These are phyloP conservation scores for Trichoderma erinaceum DNA, from an alignment of 495 filamentous ascomycete species.

Conservation along the genomic window DNA sequence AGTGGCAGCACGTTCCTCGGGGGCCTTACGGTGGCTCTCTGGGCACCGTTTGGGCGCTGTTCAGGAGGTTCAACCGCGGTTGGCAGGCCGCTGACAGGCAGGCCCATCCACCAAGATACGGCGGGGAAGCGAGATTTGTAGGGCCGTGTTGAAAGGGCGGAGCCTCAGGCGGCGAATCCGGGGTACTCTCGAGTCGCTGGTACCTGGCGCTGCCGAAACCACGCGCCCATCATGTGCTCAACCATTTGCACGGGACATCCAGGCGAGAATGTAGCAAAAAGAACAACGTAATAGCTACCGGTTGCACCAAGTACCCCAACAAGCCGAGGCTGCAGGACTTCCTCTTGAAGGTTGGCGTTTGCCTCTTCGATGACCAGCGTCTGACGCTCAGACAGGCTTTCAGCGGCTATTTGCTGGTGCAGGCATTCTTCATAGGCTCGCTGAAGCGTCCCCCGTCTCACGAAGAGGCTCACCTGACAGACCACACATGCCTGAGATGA, in stretches of 20 bases:
- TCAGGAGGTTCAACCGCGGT: not conserved
- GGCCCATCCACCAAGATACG: not conserved
- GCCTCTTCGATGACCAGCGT: not conserved
- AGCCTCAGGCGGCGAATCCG: slow-evolving; percentile 2
- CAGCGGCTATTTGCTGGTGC: not conserved
- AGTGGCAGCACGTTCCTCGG: not conserved
- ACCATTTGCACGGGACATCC: slow-evolving; percentile 4
- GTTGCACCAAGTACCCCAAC: not conserved
- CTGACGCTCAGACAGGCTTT: not conserved
- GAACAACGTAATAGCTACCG: not conserved
- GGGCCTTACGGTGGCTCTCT: no score
- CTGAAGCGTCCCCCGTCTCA: not conserved
- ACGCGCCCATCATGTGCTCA: slow-evolving; percentile 12
- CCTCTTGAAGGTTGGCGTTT: not conserved
- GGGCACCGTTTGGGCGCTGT: not conserved
- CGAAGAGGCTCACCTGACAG: slow-evolving; percentile 4
- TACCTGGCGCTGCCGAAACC: not conserved
- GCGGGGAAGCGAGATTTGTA: slow-evolving; percentile 3
- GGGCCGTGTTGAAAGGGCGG: not conserved
- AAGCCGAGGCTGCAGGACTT: slow-evolving; percentile 3
- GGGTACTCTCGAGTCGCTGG: not conserved
- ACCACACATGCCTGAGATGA: slow-evolving; percentile 11
- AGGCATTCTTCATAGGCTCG: not conserved
- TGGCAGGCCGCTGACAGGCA: not conserved
- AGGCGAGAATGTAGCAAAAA: not conserved